Conservation (phyloP, 768 basidiomycete genomes). For the Leccinum ochraceum region DNA sequence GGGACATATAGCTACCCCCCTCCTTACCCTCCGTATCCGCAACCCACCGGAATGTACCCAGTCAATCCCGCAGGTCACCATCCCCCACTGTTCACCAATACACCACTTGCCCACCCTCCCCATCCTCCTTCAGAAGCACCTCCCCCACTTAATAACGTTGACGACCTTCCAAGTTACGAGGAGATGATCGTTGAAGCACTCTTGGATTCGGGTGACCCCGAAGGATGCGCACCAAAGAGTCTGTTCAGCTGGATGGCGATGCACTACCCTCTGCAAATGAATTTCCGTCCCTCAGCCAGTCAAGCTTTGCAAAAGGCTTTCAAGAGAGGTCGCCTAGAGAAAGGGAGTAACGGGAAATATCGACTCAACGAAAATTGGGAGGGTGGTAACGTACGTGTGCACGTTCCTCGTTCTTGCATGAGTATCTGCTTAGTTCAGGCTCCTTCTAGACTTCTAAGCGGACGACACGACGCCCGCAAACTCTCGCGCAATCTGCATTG, state of each 20-base stretch:
- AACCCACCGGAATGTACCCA: slow-evolving; percentile 34
- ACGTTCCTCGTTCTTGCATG: neutral
- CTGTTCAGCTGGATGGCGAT: slow-evolving; percentile 84
- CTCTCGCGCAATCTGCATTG: slow-evolving; percentile 29
- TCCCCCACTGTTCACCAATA: slow-evolving; percentile 37
- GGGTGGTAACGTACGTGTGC: slow-evolving; percentile 67
- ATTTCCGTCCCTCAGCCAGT: slow-evolving; percentile 87
- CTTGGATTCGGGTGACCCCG: slow-evolving; percentile 60
- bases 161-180: slow-evolving; percentile 84
- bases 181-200: slow-evolving; percentile 90
- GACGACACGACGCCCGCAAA: slow-evolving; percentile 81
- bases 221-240: slow-evolving; percentile 82
- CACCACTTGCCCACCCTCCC: slow-evolving; percentile 36
- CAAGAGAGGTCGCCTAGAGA: slow-evolving; percentile 79
- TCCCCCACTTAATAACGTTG: slow-evolving; percentile 27
- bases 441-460: slow-evolving; percentile 65
- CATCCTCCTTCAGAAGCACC: slow-evolving; percentile 33
- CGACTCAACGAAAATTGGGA: slow-evolving; percentile 76
- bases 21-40: slow-evolving; percentile 32
- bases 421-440: slow-evolving; percentile 9
- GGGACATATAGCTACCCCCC: slow-evolving; percentile 42
- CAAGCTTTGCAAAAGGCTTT: slow-evolving; percentile 88
- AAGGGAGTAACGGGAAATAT: slow-evolving; percentile 72
- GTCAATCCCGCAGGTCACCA: slow-evolving; percentile 30
- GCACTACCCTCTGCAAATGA: slow-evolving; percentile 81